phyloP scores from a whole-genome alignment of 2,329 filamentous ascomycete species.

The Boeremia lycopersici region DNA sequence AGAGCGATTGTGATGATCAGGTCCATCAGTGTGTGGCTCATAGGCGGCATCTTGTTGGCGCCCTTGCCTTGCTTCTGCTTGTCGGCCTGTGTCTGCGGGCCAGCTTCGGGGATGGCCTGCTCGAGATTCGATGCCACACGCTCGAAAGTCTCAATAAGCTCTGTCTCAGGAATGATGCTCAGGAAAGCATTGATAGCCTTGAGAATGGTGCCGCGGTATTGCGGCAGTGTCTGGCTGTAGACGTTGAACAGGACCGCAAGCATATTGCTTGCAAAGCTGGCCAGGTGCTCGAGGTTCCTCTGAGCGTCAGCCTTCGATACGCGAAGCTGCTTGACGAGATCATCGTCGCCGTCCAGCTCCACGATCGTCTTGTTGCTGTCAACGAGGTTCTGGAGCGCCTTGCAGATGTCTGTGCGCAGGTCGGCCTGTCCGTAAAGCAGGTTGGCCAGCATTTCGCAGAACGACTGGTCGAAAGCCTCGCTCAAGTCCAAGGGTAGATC shows the following conservation, averaged over 20 bases:
- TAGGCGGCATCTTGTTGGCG: conserved; percentile 83
- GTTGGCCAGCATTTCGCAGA: conserved; percentile 90
- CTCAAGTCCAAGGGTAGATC: conserved; percentile 79
- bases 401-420: conserved; percentile 84
- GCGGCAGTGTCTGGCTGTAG: conserved; percentile 93
- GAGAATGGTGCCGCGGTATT: conserved; percentile 87
- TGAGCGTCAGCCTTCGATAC: conserved; percentile 76
- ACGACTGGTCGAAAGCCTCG: conserved; percentile 79
- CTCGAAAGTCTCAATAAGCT: conserved; percentile 86
- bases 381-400: conserved; percentile 81
- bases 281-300: conserved; percentile 82
- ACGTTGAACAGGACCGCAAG: conserved; percentile 98
- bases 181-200: conserved; percentile 95
- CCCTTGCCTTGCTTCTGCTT: conserved; percentile 66
- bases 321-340: conserved; percentile 77
- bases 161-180: conserved; percentile 78
- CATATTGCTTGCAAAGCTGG: conserved; percentile 81
- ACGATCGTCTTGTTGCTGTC: conserved; percentile 89
- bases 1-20: conserved; percentile 94
- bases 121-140: conserved; percentile 86
- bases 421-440: conserved; percentile 91
- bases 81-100: conserved; percentile 66
- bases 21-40: conserved; percentile 94
- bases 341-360: conserved; percentile 70
- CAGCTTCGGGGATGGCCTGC: conserved; percentile 65